A percentile compares a stretch with the other conserved stretches of the same genome.
These are phyloP conservation scores for Clonostachys solani DNA, from an alignment of 2,329 filamentous ascomycete species.

Conservation along the genomic window DNA sequence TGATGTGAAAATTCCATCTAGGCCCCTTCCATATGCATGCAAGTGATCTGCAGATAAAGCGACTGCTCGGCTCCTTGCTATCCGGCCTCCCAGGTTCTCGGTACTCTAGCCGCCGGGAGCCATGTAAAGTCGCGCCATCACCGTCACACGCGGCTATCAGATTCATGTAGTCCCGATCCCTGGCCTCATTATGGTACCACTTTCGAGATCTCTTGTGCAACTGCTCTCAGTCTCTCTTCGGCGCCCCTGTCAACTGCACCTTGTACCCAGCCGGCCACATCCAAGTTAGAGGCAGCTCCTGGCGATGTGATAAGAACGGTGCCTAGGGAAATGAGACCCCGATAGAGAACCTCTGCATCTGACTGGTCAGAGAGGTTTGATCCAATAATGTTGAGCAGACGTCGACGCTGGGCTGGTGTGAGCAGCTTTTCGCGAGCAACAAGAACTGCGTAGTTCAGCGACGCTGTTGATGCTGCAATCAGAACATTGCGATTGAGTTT, in stretches of 20 bases:
- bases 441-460: conserved; percentile 81
- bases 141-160: no score
- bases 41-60: no score
- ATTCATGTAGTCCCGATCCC: no score
- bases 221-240: conserved; percentile 42
- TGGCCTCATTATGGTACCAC: conserved; percentile 10
- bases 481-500: conserved; percentile 71
- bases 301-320: conserved; percentile 59
- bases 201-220: conserved; percentile 40
- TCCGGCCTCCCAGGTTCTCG: no score
- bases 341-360: conserved; percentile 80
- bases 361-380: conserved; percentile 60
- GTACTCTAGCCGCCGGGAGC: no score
- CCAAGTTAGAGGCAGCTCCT: conserved; percentile 35
- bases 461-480: conserved; percentile 76
- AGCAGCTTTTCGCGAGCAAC: conserved; percentile 42
- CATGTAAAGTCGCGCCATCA: no score
- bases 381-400: conserved; percentile 56
- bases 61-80: no score
- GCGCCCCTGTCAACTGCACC: conserved; percentile 34
- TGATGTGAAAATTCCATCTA: no score
- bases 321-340: conserved; percentile 76
- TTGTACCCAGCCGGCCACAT: conserved; percentile 32
- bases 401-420: conserved; percentile 21
- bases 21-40: no score